Conservation (phyloP, 345 rosid species). For the Pugionium cornutum region DNA sequence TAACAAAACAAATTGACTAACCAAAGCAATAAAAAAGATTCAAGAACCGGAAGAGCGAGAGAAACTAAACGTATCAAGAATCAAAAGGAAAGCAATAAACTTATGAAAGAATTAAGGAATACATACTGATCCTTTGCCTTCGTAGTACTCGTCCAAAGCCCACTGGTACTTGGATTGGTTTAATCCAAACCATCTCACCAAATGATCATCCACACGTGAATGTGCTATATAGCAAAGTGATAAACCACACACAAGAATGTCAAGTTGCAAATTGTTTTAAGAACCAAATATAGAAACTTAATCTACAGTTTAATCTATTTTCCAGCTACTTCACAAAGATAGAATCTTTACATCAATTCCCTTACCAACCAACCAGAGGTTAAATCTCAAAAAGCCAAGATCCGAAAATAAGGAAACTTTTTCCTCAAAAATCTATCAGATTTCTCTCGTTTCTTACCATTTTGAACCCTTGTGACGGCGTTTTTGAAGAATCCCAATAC, state of each 20-base stretch:
- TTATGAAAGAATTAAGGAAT: constrained; percentile 10
- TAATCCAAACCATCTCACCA: constrained; percentile 99
- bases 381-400: constrained; percentile 27
- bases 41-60: neutral
- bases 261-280: neutral
- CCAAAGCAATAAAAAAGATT: neutral
- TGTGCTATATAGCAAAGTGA: constrained; percentile 55
- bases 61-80: constrained; percentile 12
- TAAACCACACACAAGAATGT: constrained; percentile 1
- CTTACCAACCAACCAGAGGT: constrained; percentile 9
- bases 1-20: neutral
- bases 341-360: constrained; percentile 23
- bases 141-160: constrained; percentile 94
- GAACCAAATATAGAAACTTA: neutral
- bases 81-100: neutral
- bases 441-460: constrained; percentile 47
- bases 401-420: constrained; percentile 22
- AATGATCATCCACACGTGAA: constrained; percentile 92
- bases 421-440: neutral
- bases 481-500: constrained; percentile 67
- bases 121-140: constrained; percentile 80
- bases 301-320: neutral
- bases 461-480: constrained; percentile 76
- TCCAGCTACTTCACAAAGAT: constrained; percentile 1
- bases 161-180: constrained; percentile 98